Conservation (phyloP, 768 basidiomycete genomes). For the Leccinum ochraceum region DNA sequence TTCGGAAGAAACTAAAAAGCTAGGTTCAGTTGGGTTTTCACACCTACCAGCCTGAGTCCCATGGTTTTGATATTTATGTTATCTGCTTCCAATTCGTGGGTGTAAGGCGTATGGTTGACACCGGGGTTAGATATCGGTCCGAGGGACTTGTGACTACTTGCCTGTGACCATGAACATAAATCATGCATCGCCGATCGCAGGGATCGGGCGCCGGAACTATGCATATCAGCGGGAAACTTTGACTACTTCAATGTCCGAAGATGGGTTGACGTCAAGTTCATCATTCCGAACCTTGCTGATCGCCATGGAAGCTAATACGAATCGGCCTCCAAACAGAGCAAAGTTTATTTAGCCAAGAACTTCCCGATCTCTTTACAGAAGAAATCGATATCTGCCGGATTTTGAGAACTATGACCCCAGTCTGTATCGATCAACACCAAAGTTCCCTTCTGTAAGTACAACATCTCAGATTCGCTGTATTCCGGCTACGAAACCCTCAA, state of each 20-base stretch:
- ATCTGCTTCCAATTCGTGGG: neutral
- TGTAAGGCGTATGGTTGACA: neutral
- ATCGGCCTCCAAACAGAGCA: neutral
- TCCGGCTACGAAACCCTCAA: constrained; percentile 41
- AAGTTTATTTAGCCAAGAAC: constrained; percentile 9
- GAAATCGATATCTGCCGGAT: constrained; percentile 10
- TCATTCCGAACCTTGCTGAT: neutral
- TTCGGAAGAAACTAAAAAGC: neutral
- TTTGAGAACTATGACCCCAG: constrained; percentile 20
- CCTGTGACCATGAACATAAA: constrained; percentile 4
- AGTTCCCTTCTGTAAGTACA: constrained; percentile 40
- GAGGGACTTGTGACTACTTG: neutral
- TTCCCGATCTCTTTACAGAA: constrained; percentile 11
- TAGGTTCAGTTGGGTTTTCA: neutral
- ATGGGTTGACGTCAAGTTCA: no score
- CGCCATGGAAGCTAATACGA: neutral
- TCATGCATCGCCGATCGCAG: neutral
- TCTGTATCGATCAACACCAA: constrained; percentile 45
- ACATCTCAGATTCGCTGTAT: constrained; percentile 49
- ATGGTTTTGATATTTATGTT: constrained; percentile 7
- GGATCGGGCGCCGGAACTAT: neutral
- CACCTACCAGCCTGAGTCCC: neutral
- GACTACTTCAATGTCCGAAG: neutral
- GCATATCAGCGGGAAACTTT: neutral
- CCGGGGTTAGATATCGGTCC: neutral